Evolutionary conservation across 352 stramenopile species (phyloP).

Genomic region (Globisporangium takayamanum): DNA sequence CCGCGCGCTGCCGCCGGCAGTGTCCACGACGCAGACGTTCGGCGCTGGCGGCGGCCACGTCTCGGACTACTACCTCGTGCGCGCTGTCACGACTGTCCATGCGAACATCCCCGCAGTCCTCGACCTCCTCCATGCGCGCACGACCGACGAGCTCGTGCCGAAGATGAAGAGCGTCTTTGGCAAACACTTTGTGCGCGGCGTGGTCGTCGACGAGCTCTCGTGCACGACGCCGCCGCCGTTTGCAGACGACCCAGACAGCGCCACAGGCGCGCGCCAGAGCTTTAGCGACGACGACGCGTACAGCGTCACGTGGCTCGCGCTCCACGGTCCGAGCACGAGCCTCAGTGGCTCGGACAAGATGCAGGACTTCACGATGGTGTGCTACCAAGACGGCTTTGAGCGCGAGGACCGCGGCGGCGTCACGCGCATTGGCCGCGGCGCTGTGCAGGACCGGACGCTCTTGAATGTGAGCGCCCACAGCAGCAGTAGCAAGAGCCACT

Average conservation of each 20-base stretch:
- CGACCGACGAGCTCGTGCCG: slow-evolving; percentile 36
- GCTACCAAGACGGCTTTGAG: slow-evolving; percentile 62
- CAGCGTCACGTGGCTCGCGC: slow-evolving; percentile 58
- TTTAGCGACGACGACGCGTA: slow-evolving; percentile 64
- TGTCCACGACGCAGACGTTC: slow-evolving; percentile 42
- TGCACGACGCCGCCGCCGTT: slow-evolving; percentile 52
- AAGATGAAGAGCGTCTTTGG: slow-evolving; percentile 59
- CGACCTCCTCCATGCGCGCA: slow-evolving; percentile 34
- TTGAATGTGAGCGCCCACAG: background rate
- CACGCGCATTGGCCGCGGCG: slow-evolving; percentile 18
- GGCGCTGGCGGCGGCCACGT: slow-evolving; percentile 36
- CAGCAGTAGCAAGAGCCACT: background rate
- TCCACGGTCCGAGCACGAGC: slow-evolving; percentile 29
- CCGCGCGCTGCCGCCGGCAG: slow-evolving; percentile 30
- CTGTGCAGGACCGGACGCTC: slow-evolving; percentile 13
- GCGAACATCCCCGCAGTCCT: slow-evolving; percentile 39
- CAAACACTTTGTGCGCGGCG: slow-evolving; percentile 39
- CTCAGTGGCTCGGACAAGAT: slow-evolving; percentile 29
- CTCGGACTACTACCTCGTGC: slow-evolving; percentile 62
- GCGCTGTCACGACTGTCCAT: slow-evolving; percentile 50
- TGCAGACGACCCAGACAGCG: slow-evolving; percentile 22
- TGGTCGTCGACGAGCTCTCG: slow-evolving; percentile 57
- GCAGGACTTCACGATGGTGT: slow-evolving; percentile 63
- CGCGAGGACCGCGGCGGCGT: slow-evolving; percentile 25
- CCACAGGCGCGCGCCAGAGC: slow-evolving; percentile 14